Base-by-base conservation (phyloP, 192 early-diverging fungal species). In the Gigaspora rosea region DNA sequence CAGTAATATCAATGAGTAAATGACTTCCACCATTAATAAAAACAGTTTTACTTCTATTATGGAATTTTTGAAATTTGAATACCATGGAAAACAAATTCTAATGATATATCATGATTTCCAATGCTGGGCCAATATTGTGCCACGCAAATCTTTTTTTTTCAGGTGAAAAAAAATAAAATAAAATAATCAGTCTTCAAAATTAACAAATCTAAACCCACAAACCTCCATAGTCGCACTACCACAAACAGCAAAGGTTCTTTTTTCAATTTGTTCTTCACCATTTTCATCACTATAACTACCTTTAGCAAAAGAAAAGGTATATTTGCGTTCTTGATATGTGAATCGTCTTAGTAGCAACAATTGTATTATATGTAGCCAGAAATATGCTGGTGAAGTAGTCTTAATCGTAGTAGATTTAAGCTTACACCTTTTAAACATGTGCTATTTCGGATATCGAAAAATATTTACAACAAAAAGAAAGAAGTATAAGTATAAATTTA, bases 91-190 rank as follows among this genome's bases (percentile, higher is more conserved):
- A 86, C 85, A 13, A 97, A 54, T 18, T 88, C 85, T 12, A 96
- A 79, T 35, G 89, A 88, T 11, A 97, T 81, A 33, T 82, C 80
- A 75, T 95, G 92, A 13, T 83, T 78, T 36, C 89, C 95, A 35
- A 92, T 82, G 72, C 88, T 87, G 58, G 90, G 91, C 95, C 97
- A 99, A 82, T 94, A 96, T 80, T 96, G 95, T 3, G 94, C 94
- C 49, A 98, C 67, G 73, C 91, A 87, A 47, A 91, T 57, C 81
- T n/a, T n/a, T n/a, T 99, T 96, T 36, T 41, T 7, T 27, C 27
- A 27, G 2, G 7, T 1, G 7, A 41, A 6, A 41, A 1, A 41
- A 41, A 41, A 5, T 41, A 41, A 41, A 41, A 41, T 41, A 41
- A 41, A 41, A 41, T 41, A 6, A 41, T 6, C 7, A 2, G 7